These are phyloP conservation scores for Thozetella sp. DNA, from an alignment of 495 filamentous ascomycete genomes.

Conservation along the genomic window DNA sequence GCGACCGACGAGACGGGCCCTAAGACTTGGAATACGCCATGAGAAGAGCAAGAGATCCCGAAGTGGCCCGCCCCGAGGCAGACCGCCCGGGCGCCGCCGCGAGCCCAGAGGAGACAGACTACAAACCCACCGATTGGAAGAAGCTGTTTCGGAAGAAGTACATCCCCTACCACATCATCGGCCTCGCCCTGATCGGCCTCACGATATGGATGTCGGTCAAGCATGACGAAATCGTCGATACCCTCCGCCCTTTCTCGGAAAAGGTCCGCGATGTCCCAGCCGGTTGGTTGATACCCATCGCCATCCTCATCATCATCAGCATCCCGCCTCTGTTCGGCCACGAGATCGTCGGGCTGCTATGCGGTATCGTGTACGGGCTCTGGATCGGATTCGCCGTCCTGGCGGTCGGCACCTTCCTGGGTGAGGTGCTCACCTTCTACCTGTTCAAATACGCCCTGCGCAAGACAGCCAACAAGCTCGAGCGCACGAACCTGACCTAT, in stretches of 20 bases:
- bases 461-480: conserved; percentile 21
- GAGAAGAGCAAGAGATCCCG: neutral
- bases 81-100: neutral
- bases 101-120: neutral
- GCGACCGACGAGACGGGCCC: no score
- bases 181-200: neutral
- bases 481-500: conserved; percentile 29
- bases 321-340: conserved; percentile 35
- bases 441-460: conserved; percentile 26
- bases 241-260: conserved; percentile 20
- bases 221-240: neutral
- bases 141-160: neutral
- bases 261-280: conserved; percentile 24
- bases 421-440: conserved; percentile 27
- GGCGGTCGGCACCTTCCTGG: conserved; percentile 29
- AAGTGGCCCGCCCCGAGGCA: neutral
- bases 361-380: conserved; percentile 32
- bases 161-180: conserved; percentile 1
- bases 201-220: conserved; percentile 1
- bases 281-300: conserved; percentile 30
- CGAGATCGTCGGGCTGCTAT: conserved; percentile 28
- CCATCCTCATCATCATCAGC: conserved; percentile 30
- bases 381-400: conserved; percentile 29
- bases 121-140: neutral
- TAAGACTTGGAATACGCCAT: no score